A percentile compares a stretch with the other conserved stretches of the same genome.
Evolutionary conservation across 371 early-diverging fungal species (phyloP).

Genomic region (Lichtheimia hyalospora): DNA sequence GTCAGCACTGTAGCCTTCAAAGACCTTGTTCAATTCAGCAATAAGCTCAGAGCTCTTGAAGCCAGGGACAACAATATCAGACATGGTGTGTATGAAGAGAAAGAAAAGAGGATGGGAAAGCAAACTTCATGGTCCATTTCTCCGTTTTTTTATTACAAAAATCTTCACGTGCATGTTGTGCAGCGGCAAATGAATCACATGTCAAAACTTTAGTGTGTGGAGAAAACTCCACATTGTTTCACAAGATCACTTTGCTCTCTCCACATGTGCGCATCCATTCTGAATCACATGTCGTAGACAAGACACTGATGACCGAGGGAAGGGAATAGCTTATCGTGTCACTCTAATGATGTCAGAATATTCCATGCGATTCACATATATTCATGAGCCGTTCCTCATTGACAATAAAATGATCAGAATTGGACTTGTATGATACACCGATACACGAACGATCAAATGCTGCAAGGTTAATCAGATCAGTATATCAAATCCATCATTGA

Average conservation of each 20-base stretch:
- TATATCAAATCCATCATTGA: too few species aligned
- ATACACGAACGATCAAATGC: too few species aligned
- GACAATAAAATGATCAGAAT: too few species aligned
- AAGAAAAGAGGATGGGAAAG: neutral
- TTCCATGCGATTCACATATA: too few species aligned
- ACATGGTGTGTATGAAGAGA: constrained; percentile 17
- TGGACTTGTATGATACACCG: too few species aligned
- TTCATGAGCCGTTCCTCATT: too few species aligned
- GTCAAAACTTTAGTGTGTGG: constrained; percentile 5
- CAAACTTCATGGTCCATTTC: neutral
- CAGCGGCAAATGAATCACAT: constrained; percentile 5
- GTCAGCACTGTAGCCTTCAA: constrained; percentile 28
- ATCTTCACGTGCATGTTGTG: constrained; percentile 7
- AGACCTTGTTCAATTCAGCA: constrained; percentile 37
- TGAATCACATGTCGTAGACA: too few species aligned
- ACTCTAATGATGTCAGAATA: too few species aligned
- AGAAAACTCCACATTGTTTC: neutral
- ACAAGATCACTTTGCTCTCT: neutral
- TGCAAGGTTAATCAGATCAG: too few species aligned
- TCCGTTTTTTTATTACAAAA: neutral
- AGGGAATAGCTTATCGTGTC: too few species aligned
- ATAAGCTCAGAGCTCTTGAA: constrained; percentile 49
- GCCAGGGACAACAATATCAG: constrained; percentile 50
- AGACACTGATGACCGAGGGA: too few species aligned
- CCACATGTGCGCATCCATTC: neutral